Evolutionary conservation across 331 rosid genomes (phyloP).

Genomic region (Prunus yedoensis): DNA sequence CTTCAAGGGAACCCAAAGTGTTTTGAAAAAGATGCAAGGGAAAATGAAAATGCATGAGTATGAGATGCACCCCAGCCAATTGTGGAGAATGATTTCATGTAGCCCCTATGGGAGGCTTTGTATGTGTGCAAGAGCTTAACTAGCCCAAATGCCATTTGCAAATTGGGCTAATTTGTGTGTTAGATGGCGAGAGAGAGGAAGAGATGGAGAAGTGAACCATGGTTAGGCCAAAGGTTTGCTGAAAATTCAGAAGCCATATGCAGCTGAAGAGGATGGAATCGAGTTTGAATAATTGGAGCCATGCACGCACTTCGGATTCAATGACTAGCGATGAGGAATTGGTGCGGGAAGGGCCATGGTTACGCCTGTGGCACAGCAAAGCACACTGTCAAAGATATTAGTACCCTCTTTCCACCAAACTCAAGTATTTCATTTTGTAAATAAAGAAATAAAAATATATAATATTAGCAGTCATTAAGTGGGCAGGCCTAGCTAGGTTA

Average conservation of each 20-base stretch:
- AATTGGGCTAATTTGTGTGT: conserved; percentile 42
- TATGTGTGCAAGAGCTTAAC: conserved; percentile 27
- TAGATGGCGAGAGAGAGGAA: conserved; percentile 19
- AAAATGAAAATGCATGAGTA: conserved; percentile 53
- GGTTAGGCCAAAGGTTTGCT: conserved; percentile 82
- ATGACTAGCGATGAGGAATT: conserved; percentile 85
- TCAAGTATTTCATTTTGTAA: not conserved
- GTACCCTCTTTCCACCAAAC: conserved; percentile 25
- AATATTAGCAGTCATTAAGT: not conserved
- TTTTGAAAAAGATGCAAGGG: conserved; percentile 17
- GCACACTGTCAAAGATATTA: conserved; percentile 98
- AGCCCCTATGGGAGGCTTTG: conserved; percentile 65
- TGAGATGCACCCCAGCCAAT: conserved; percentile 39
- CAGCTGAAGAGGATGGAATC: conserved; percentile 36
- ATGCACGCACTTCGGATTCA: conserved; percentile 28
- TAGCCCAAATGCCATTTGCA: conserved; percentile 49
- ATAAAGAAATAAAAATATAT: not conserved
- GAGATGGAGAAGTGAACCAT: conserved; percentile 82
- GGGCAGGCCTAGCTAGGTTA: too few relatives aligned
- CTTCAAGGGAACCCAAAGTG: conserved; percentile 21
- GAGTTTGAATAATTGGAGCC: conserved; percentile 32
- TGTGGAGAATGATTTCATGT: conserved; percentile 35
- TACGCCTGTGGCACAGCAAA: conserved; percentile 99
- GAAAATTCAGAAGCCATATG: conserved; percentile 51
- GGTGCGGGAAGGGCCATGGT: conserved; percentile 82